Base-by-base conservation (phyloP, 2,329 filamentous ascomycete genomes). In the Periconia sp. region DNA sequence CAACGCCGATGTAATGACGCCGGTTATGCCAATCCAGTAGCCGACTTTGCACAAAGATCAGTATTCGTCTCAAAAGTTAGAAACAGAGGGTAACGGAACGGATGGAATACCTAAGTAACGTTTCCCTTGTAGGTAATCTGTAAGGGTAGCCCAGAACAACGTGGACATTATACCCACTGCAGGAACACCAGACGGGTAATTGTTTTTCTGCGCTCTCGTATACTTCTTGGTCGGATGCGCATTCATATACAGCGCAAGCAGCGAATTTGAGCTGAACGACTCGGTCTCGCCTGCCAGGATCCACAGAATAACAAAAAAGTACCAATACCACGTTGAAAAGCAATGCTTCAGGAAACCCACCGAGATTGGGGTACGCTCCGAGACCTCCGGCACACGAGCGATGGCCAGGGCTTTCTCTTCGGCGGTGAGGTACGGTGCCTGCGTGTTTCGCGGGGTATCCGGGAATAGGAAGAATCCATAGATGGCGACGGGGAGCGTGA, bases 241-340 rank as follows among this genome's bases (percentile, higher is more conserved):
- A 53, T 79, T 78, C 76, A 82, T 76, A 57, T 81, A 83, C 1
- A 84, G 59, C 0, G 77, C 73, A 0, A 83, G 62, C 1, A 90
- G 76, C 0, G 83, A 76, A 68, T 91, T 90, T 18, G 82, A 80
- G 49, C 82, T 84, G 69, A 90, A 90, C 0, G 85, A 88, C 67
- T 91, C 88, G 0, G 85, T 86, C 65, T 90, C 86, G 30, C 87
- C 86, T 0, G 86, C 87, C 41, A 91, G 84, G 58, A 88, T 81
- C 86, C 86, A 89, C 0, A 89, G 80, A 5, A 83, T 64, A 1
- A 85, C 80, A 60, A 89, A 89, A 1, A 84, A 85, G 76, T 85
- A 88, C 79, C 82, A 87, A 62, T 86, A 81, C 81, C 82, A 86
- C 0, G 82, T 85, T 0, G 75, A 74, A 10, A 88, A 76, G 15